These are phyloP conservation scores for Colletotrichum orchidophilum DNA, from an alignment of 2,329 filamentous ascomycete genomes.

Conservation along the genomic window DNA sequence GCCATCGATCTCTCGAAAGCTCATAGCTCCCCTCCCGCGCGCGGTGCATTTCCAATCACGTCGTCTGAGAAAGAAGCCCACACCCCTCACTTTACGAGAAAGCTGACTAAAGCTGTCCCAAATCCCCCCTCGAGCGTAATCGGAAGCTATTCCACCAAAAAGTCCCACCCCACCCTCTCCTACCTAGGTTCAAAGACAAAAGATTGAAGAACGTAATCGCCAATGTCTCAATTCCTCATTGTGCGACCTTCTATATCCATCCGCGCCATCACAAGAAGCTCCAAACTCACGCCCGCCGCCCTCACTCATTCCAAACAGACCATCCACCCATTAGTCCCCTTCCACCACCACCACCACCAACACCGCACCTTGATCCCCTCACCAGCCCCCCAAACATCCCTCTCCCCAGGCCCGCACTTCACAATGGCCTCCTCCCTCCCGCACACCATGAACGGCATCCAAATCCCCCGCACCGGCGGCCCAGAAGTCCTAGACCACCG, in stretches of 20 bases:
- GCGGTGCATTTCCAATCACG: not conserved
- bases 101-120: slow-evolving; percentile 1
- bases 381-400: not conserved
- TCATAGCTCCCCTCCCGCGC: not conserved
- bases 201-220: not conserved
- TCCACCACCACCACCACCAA: not conserved
- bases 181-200: not conserved
- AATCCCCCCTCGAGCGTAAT: not conserved
- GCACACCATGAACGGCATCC: slow-evolving; percentile 75
- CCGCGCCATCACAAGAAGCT: not conserved
- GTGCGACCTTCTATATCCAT: not conserved
- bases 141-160: not conserved
- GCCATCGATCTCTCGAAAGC: not conserved
- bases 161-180: not conserved
- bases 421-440: slow-evolving; percentile 21
- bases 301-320: not conserved
- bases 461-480: slow-evolving; percentile 77
- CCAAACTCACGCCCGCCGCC: not conserved
- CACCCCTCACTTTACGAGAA: not conserved
- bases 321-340: not conserved
- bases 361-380: not conserved
- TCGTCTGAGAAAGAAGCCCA: not conserved
- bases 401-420: slow-evolving; percentile 20
- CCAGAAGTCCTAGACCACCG: slow-evolving; percentile 77
- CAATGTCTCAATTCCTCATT: not conserved